phyloP scores from a whole-genome alignment of 192 early-diverging fungal genomes.

The Spizellomyces punctatus region DNA sequence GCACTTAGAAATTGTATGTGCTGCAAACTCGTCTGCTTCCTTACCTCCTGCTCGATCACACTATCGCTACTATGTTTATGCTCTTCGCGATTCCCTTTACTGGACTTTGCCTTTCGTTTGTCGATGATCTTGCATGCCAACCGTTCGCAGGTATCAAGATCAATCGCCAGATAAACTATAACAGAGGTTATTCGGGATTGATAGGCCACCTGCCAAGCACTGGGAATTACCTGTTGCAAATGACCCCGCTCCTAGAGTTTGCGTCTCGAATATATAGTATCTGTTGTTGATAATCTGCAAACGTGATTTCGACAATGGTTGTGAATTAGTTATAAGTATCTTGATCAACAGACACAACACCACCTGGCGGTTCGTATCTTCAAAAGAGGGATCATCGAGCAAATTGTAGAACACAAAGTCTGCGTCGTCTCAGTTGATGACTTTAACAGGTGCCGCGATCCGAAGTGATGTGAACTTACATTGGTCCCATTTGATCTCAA shows the following conservation, averaged over 20 bases:
- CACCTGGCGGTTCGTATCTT: not conserved
- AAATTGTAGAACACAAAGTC: constrained; percentile 20
- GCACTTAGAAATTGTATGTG: not conserved
- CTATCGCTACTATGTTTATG: not conserved
- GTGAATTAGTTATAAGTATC: not conserved
- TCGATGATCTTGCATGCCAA: constrained; percentile 31
- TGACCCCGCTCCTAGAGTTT: constrained; percentile 16
- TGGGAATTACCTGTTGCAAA: constrained; percentile 25
- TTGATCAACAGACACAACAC: not conserved
- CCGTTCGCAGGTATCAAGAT: constrained; percentile 17
- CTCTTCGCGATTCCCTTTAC: not conserved
- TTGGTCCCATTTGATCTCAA: constrained; percentile 21
- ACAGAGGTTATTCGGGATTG: not conserved
- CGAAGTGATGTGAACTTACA: not conserved
- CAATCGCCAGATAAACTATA: constrained; percentile 24
- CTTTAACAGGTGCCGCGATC: not conserved
- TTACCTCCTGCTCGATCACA: constrained; percentile 8
- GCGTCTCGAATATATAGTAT: constrained; percentile 24
- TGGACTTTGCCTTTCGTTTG: not conserved
- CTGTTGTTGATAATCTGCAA: constrained; percentile 14
- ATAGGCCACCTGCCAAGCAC: not conserved
- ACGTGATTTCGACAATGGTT: not conserved
- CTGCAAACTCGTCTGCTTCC: too few species aligned
- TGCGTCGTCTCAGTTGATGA: not conserved
- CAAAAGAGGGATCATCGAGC: not conserved